Conservation (phyloP, 1,139 yeast genomes). For the Zygosaccharomyces pseudobailii region DNA sequence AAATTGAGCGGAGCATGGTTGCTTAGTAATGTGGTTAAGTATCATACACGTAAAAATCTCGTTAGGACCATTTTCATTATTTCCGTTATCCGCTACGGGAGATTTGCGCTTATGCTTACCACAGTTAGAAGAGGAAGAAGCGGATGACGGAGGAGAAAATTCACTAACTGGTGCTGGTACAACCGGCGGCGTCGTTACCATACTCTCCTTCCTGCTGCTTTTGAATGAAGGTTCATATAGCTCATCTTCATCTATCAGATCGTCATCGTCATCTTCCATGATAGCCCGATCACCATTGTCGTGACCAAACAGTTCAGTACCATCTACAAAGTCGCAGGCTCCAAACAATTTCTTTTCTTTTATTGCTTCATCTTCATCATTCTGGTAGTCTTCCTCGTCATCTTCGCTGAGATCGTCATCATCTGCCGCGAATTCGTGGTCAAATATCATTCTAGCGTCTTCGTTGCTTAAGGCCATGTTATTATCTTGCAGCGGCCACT, state of each 20-base stretch:
- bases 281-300: slow-evolving; percentile 8
- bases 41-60: slow-evolving; percentile 55
- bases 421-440: slow-evolving; percentile 43
- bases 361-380: slow-evolving; percentile 33
- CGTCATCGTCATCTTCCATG: slow-evolving; percentile 16
- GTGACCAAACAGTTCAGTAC: slow-evolving; percentile 13
- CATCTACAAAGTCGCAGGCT: slow-evolving; percentile 40
- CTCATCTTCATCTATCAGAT: slow-evolving; percentile 21
- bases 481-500: slow-evolving; percentile 35
- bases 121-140: not conserved
- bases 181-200: slow-evolving; percentile 8
- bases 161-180: not conserved
- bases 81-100: not conserved
- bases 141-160: not conserved
- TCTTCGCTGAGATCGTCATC: slow-evolving; percentile 47
- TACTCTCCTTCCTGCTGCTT: slow-evolving; percentile 21
- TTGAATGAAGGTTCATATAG: slow-evolving; percentile 26
- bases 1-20: slow-evolving; percentile 73
- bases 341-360: slow-evolving; percentile 38
- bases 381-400: slow-evolving; percentile 30
- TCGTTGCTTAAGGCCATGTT: slow-evolving; percentile 29
- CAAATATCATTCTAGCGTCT: slow-evolving; percentile 40
- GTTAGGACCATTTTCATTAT: not conserved
- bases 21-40: slow-evolving; percentile 55
- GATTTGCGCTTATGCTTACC: not conserved